Evolutionary conservation across 306 rosid genomes (phyloP).

Genomic region (Morella rubra): DNA sequence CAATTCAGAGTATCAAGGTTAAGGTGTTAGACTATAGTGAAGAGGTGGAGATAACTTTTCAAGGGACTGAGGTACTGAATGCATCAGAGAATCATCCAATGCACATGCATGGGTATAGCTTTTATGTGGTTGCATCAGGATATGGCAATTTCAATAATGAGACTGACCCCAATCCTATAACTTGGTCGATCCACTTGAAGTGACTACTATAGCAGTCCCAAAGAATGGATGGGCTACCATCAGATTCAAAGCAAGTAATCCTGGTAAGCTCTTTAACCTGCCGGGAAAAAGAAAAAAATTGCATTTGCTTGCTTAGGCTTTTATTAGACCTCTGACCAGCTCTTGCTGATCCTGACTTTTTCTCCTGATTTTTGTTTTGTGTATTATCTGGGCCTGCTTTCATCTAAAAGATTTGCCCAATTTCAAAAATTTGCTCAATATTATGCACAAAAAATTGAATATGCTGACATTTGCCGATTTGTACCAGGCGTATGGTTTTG

Average conservation of each 20-base stretch:
- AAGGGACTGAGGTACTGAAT: constrained; percentile 29
- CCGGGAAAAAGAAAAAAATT: not conserved
- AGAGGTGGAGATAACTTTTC: constrained; percentile 33
- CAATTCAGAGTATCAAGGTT: constrained; percentile 11
- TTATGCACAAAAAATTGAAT: too few relatives aligned
- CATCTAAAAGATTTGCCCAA: too few relatives aligned
- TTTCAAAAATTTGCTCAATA: too few relatives aligned
- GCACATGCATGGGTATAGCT: constrained; percentile 43
- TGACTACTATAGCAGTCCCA: constrained; percentile 42
- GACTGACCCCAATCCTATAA: constrained; percentile 31
- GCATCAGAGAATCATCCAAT: constrained; percentile 44
- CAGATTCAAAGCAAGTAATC: constrained; percentile 39
- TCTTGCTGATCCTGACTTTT: too few relatives aligned
- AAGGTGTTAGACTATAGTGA: constrained; percentile 18
- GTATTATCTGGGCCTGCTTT: too few relatives aligned
- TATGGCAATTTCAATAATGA: constrained; percentile 31
- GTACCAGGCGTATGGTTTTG: constrained; percentile 16
- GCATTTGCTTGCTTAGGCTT: too few relatives aligned
- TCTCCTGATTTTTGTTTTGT: too few relatives aligned
- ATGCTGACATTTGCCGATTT: not conserved
- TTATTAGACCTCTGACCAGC: too few relatives aligned
- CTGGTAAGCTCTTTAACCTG: constrained; percentile 20
- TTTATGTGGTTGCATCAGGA: constrained; percentile 35
- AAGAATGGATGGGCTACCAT: constrained; percentile 43
- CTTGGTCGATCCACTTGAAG: constrained; percentile 44